phyloP scores from a whole-genome alignment of 352 stramenopile genomes.

The Globisporangium okanoganense region DNA sequence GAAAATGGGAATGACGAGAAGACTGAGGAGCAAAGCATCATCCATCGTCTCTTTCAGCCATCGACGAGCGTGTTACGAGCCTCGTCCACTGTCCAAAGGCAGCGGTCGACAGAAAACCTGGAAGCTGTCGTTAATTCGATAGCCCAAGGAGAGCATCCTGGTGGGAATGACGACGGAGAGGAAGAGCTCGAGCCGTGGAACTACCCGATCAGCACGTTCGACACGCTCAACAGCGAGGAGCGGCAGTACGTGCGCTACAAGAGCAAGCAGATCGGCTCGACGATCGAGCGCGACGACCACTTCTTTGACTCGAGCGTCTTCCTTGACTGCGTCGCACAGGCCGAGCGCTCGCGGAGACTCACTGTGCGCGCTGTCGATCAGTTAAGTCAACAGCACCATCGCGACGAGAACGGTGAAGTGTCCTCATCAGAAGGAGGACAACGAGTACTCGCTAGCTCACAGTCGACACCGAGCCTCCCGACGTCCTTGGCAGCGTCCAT shows the following conservation, averaged over 20 bases:
- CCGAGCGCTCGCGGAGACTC: slow-evolving; percentile 54
- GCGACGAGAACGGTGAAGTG: background rate
- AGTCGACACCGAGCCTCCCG: slow-evolving; percentile 18
- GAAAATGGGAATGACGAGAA: background rate
- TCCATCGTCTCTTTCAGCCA: slow-evolving; percentile 11
- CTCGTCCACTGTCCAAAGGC: background rate
- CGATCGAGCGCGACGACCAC: slow-evolving; percentile 55
- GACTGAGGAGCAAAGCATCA: slow-evolving; percentile 6
- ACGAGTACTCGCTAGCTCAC: background rate
- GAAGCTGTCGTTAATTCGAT: background rate
- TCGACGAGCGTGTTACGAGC: background rate
- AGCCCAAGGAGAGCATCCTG: background rate
- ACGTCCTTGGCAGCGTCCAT: slow-evolving; percentile 19
- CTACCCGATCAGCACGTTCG: slow-evolving; percentile 61
- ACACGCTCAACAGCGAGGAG: slow-evolving; percentile 53
- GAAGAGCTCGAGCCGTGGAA: slow-evolving; percentile 44
- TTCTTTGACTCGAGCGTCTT: slow-evolving; percentile 65
- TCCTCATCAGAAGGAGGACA: background rate
- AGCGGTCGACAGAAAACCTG: background rate
- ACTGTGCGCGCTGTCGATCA: slow-evolving; percentile 54
- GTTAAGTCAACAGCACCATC: slow-evolving; percentile 15
- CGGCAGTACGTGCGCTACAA: slow-evolving; percentile 58
- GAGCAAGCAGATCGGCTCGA: slow-evolving; percentile 50
- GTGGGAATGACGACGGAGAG: slow-evolving; percentile 3
- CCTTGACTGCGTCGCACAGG: slow-evolving; percentile 63